Evolutionary conservation across 2,329 filamentous ascomycete genomes (phyloP), one percentile per base, ranked within the genome.

Genomic region (Lachnellula arida): DNA sequence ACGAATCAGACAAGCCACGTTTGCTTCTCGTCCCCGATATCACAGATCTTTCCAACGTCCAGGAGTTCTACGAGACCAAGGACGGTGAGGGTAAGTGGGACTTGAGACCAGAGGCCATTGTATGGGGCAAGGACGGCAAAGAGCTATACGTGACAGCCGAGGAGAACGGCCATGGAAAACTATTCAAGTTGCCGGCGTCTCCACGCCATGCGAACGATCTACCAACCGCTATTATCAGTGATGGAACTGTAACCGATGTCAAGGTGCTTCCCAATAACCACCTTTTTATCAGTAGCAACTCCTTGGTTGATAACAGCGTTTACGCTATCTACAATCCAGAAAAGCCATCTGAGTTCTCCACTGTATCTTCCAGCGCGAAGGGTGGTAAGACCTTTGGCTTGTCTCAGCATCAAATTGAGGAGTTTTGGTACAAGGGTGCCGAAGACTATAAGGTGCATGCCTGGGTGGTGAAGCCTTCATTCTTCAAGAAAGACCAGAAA

Each of bases 1-100:
- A 96, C 69, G 91, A 97, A 71, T 82, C 87, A 15, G 91, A 96
- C 74, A 88, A 88, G 70, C 80, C 86, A 46, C 80, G 85, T 46
- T 74, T 91, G 4, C 73, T 91, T 59, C 73, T 90, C 2, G 70
- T 89, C 6, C 79, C 82, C 1, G 79, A 89, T 63, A 74, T 89
- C 49, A 70, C 70, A 14, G 78, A 85, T 57, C 72, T 84, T 9
- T 75, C 74, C 57, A 79, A 80, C 56, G 79, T 85, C 12, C 76
- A 83, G 59, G 82, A 86, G 64, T 85, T 86, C 58, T 87, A 82
- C 64, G 73, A 79, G 56, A 82, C 82, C 0, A 70, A 78, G 3
- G 82, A 88, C 62, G 83, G 81, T n/a, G 77, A 81, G 58, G 86
- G 86, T 1, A 75, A 71, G 17, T 86, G 84, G 83, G 82, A 86